phyloP scores from a whole-genome alignment of 164 flowering plant species.

The Nelumbo lutea region DNA sequence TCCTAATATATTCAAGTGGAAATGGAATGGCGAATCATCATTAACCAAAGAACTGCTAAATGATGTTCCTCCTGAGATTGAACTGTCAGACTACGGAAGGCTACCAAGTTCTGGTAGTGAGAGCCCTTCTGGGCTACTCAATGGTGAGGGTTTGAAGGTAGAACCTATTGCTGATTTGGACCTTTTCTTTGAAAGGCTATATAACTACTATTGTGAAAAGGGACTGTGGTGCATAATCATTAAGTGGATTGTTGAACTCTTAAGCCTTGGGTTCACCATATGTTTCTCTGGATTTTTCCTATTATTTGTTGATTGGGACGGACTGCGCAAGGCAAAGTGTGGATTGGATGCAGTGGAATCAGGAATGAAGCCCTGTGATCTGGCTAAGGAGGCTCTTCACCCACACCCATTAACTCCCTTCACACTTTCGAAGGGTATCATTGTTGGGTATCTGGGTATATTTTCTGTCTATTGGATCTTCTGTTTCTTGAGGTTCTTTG shows the following conservation, averaged over 20 bases:
- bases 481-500: constrained; percentile 85
- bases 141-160: constrained; percentile 70
- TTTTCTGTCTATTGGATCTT: constrained; percentile 84
- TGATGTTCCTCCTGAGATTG: constrained; percentile 75
- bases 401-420: constrained; percentile 82
- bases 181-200: constrained; percentile 89
- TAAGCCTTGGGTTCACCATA: constrained; percentile 77
- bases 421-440: constrained; percentile 63
- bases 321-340: constrained; percentile 91
- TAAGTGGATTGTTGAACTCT: constrained; percentile 93
- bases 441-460: constrained; percentile 85
- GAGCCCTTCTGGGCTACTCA: constrained; percentile 94
- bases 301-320: constrained; percentile 87
- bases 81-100: constrained; percentile 70
- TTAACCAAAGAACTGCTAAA: constrained; percentile 50
- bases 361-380: constrained; percentile 91
- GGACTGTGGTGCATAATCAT: constrained; percentile 94
- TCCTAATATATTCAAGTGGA: constrained; percentile 58
- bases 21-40: constrained; percentile 48
- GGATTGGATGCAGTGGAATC: constrained; percentile 98
- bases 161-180: constrained; percentile 89
- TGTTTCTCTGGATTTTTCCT: constrained; percentile 91
- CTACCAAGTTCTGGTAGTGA: constrained; percentile 85
- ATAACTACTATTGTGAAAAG: constrained; percentile 90
- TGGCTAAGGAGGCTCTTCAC: constrained; percentile 82